Evolutionary conservation across 106 monocot genomes (phyloP).

Genomic region (Cymbidium sinense): DNA sequence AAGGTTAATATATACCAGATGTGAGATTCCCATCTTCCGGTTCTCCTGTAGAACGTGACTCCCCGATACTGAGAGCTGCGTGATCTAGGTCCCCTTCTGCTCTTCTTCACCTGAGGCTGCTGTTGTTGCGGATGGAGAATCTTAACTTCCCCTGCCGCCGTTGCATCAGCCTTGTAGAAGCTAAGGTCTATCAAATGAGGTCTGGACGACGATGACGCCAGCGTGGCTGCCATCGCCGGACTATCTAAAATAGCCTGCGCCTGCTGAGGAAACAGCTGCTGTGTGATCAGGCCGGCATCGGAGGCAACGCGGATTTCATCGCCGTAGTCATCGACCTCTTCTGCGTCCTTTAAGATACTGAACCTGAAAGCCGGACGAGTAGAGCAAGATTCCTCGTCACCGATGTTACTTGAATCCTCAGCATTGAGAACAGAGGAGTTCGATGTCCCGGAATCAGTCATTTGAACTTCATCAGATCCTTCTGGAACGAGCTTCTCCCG

Average conservation of each 20-base stretch:
- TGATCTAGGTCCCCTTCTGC: constrained; percentile 54
- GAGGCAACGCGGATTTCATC: constrained; percentile 3
- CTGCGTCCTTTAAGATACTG: constrained; percentile 41
- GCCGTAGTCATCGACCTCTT: constrained; percentile 8
- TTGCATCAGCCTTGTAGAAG: constrained; percentile 16
- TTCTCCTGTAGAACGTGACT: constrained; percentile 61
- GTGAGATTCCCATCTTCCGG: constrained; percentile 69
- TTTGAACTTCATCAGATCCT: constrained; percentile 2
- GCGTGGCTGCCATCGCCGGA: background rate
- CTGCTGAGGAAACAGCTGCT: constrained; percentile 23
- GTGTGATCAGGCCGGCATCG: constrained; percentile 9
- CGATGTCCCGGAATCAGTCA: constrained; percentile 54
- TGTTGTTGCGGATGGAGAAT: constrained; percentile 11
- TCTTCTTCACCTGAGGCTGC: constrained; percentile 56
- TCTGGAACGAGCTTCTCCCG: background rate
- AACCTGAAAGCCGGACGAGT: constrained; percentile 34
- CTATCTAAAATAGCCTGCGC: background rate
- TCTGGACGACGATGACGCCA: constrained; percentile 3
- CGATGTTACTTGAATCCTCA: constrained; percentile 30
- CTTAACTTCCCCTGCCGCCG: constrained; percentile 7
- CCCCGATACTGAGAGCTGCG: constrained; percentile 65
- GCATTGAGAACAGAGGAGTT: constrained; percentile 75
- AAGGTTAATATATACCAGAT: constrained; percentile 32
- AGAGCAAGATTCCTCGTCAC: constrained; percentile 50
- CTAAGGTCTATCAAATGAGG: constrained; percentile 43